These are phyloP conservation scores for Penicillium sp. DNA, from an alignment of 2,329 filamentous ascomycete species.

Conservation along the genomic window DNA sequence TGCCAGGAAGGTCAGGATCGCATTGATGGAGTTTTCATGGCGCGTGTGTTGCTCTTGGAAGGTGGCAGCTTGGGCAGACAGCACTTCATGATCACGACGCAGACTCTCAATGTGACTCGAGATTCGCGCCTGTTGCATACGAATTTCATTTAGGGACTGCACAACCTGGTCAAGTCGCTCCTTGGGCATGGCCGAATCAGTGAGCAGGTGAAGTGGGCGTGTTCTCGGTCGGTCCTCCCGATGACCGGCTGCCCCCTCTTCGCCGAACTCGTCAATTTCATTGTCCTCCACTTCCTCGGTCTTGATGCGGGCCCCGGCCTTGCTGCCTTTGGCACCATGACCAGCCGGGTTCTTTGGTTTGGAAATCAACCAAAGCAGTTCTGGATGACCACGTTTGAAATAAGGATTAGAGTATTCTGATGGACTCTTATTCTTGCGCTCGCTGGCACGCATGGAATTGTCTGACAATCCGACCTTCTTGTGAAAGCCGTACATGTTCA, in stretches of 20 bases:
- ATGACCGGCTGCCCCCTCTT: conserved; percentile 33
- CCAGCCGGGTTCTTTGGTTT: conserved; percentile 73
- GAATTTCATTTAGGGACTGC: conserved; percentile 72
- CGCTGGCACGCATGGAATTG: conserved; percentile 95
- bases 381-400: conserved; percentile 87
- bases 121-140: conserved; percentile 81
- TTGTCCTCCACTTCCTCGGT: conserved; percentile 57
- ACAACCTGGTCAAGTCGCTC: conserved; percentile 74
- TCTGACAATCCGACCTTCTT: conserved; percentile 82
- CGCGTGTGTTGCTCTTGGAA: conserved; percentile 90
- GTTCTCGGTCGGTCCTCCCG: conserved; percentile 33
- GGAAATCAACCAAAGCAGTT: conserved; percentile 91
- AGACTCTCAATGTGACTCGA: conserved; percentile 73
- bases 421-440: conserved; percentile 93
- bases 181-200: conserved; percentile 47
- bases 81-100: conserved; percentile 76
- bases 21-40: conserved; percentile 98
- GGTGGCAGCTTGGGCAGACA: conserved; percentile 79
- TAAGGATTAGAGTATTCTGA: conserved; percentile 98
- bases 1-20: conserved; percentile 93
- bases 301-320: conserved; percentile 37
- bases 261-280: conserved; percentile 55
- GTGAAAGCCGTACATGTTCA: conserved; percentile 61
- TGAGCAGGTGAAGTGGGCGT: conserved; percentile 40
- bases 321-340: conserved; percentile 49